Evolutionary conservation across 2,329 filamentous ascomycete genomes (phyloP), one percentile per base, ranked within the genome.

Genomic region (Aspergillus sojae): DNA sequence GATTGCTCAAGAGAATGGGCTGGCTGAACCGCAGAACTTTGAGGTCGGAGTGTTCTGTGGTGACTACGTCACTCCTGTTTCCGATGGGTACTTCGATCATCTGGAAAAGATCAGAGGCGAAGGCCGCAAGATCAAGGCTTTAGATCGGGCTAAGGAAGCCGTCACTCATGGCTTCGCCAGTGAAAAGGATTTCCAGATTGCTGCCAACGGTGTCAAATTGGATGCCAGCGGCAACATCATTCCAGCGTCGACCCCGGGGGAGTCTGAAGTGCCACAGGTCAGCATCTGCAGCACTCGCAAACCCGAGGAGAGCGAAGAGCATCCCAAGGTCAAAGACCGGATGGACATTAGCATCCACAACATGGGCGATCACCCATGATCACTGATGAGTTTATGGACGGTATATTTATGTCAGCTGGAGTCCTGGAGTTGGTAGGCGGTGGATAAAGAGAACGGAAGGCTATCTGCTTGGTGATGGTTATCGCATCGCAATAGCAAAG

Each of bases 11-110:
- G 77, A 65, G 85, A 88, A 57, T 80, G 85, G 61, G 79, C 85
- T 65, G 80, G 82, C 39, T 75, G 86, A 70, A 83, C 80, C 79
- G 5, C 70, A 86, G 67, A 83, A 89, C 61, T 97, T 97, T 69
- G 94, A 98, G 75, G 89, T 96, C 2, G 94, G 94, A 60, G 94
- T 97, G 10, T 97, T 98, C 81, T 93, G 89, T 73, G 94, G 94
- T 53, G 88, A 89, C 67, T 97, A 97, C 78, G 84, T 92, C 65
- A 97, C 94, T 0, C 88, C 88, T 0, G 91, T 97, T 1, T 86
- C 90, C 1, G 85, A 89, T 7, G 89, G 86, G 43, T 97, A 97
- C 80, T 95, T 97, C 70, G 88, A 92, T 68, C 91, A 93, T 71
- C 83, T 96, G 5, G 89, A 92, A 78, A 82, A 85, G 63, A 79